Evolutionary conservation across 495 filamentous ascomycete species (phyloP).

Genomic region (Aspergillus olivimuriae): DNA sequence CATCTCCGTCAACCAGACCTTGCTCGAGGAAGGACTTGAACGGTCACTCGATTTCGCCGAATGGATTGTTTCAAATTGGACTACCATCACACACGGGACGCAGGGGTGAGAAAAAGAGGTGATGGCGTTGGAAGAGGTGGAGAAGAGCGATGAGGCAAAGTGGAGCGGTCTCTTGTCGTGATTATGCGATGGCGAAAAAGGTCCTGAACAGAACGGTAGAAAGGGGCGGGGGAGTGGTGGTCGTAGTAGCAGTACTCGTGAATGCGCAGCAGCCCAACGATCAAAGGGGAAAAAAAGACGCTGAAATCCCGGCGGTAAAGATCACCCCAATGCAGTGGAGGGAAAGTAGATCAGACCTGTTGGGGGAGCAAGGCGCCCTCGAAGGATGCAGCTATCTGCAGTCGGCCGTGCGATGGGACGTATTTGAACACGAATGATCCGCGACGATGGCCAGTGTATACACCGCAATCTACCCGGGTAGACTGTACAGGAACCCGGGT

Average conservation of each 20-base stretch:
- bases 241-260: background rate
- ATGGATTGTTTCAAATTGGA: background rate
- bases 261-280: background rate
- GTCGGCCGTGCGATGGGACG: too few species aligned
- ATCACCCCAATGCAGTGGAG: too few species aligned
- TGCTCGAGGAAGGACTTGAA: constrained; percentile 7
- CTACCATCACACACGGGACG: background rate
- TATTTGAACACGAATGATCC: too few species aligned
- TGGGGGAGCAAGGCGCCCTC: too few species aligned
- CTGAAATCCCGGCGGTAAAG: too few species aligned
- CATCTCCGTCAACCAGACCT: constrained; percentile 18
- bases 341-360: too few species aligned
- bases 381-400: too few species aligned
- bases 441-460: too few species aligned
- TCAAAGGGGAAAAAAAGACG: background rate
- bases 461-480: background rate
- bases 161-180: background rate
- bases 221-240: background rate
- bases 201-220: too few species aligned
- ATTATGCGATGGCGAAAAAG: too few species aligned
- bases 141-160: background rate
- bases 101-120: background rate
- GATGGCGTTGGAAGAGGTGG: background rate
- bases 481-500: background rate
- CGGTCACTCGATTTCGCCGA: background rate